Conservation (phyloP, 2,329 filamentous ascomycete species). For the Coleophoma crateriformis region DNA sequence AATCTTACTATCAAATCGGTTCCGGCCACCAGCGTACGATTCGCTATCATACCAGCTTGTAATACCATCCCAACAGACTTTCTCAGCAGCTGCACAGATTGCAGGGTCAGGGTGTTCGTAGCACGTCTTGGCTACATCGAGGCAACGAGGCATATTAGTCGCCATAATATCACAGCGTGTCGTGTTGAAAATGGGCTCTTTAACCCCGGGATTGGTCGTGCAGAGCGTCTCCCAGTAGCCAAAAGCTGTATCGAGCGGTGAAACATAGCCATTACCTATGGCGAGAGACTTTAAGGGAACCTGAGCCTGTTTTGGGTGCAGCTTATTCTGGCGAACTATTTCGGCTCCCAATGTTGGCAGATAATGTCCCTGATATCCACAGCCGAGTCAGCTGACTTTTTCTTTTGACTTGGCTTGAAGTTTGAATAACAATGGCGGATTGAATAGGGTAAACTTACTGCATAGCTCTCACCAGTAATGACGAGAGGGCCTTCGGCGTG, state of each 20-base stretch:
- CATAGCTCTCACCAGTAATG: slow-evolving; percentile 43
- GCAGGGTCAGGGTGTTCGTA: slow-evolving; percentile 33
- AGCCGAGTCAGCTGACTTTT: slow-evolving; percentile 1
- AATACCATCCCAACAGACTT: slow-evolving; percentile 32
- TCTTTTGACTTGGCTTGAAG: background rate
- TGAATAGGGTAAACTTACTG: slow-evolving; percentile 21
- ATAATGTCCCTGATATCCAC: slow-evolving; percentile 34
- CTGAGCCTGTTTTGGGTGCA: slow-evolving; percentile 33
- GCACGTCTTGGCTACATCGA: slow-evolving; percentile 34
- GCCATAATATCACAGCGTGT: slow-evolving; percentile 41
- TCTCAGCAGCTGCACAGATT: slow-evolving; percentile 31
- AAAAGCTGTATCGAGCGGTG: slow-evolving; percentile 31
- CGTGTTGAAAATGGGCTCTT: slow-evolving; percentile 35
- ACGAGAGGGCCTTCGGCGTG: slow-evolving; percentile 32
- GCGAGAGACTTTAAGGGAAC: slow-evolving; percentile 37
- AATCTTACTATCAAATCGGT: slow-evolving; percentile 34
- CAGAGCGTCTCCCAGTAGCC: slow-evolving; percentile 42
- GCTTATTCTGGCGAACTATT: slow-evolving; percentile 36
- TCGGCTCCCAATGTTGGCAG: slow-evolving; percentile 37
- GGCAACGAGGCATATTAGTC: slow-evolving; percentile 36
- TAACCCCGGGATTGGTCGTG: slow-evolving; percentile 37
- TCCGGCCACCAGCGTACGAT: slow-evolving; percentile 31
- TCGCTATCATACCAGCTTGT: slow-evolving; percentile 35
- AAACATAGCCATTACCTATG: slow-evolving; percentile 41
- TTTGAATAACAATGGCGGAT: background rate